Base-by-base conservation (phyloP, 2,329 filamentous ascomycete species). In the Colletotrichum horii region DNA sequence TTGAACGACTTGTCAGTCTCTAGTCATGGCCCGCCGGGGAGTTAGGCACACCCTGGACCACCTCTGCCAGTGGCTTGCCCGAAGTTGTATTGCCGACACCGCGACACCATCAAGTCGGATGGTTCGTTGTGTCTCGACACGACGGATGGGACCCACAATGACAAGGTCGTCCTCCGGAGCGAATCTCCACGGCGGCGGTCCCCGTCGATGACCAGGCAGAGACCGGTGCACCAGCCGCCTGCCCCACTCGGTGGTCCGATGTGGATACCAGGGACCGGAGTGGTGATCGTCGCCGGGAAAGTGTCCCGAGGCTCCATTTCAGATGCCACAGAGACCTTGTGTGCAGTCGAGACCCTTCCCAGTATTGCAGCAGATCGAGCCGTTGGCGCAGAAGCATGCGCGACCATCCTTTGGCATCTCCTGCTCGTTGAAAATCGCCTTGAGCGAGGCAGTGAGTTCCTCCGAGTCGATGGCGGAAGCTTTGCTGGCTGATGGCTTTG, bases 281-380 rank as follows among this genome's bases (percentile, higher is more conserved):
- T n/a, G 32, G 34, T 26, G n/a, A 34, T 32, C 55, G 24, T 58
- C 26, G 55, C 22, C 24, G 24, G 26, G 55, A 19, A 58, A 26
- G 15, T 58, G 24, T 58, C 9, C 34, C 61, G 15, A 34, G 34
- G 32, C 36, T 28, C 61, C 12, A 64, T 24, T 28, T 78, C 77
- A 82, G 30, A 83, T 75, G 6, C 82, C 79, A 58, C 82, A 83
- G 26, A 79, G 74, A n/a, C 81, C 82, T 65, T 79, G 78, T 16
- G 78, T 78, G 76, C 82, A 83, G 65, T 79, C 76, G 43, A 80
- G 69, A 16, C 80, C 77, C 8, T 76, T 70, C 15, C 32, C 34
- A 1, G 75, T 58, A 58, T 78, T 78, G 75, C 82, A 83, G 76
- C 82, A 83, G 60, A 83, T 70, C 4, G 77, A 77, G 6, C 80